Base-by-base conservation (phyloP, 2,329 filamentous ascomycete species). In the Pseudopyrenochaeta lycopersici region DNA sequence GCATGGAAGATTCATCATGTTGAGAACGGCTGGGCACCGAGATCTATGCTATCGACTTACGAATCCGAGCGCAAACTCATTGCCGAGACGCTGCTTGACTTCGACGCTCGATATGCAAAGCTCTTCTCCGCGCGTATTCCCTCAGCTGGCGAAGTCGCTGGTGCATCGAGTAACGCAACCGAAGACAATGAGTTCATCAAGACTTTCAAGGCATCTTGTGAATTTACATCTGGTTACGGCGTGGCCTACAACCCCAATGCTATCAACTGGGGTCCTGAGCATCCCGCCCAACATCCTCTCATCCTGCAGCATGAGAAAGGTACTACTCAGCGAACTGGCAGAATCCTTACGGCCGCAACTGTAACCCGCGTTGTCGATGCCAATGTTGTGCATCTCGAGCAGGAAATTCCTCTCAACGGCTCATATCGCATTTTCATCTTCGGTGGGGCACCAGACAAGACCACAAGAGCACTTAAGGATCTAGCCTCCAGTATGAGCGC, bases 1-100 rank as follows among this genome's bases (percentile, higher is more conserved):
- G 93, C 93, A 7, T 98, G 93, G 93, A 98, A 98, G 80, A 90
- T 97, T 46, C 93, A 97, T 72, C 88, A 90, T 31, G 94, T 97
- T 9, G 92, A 97, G 72, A 83, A 84, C 21, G 92, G 92, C 11
- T 91, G 96, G 63, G 91, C 92, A 1, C 79, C 87, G 27, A 88
- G 90, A 56, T 85, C 85, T 2, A 82, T 95, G 15, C 84, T 98
- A 45, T 85, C 88, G 57, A 95, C 93, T 0, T 98, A 97, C 74
- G 91, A 97, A 77, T 82, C 84, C 2, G 93, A 97, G 77, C 88
- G 93, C 52, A 93, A 91, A 72, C 83, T 89, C 51, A 89, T 96
- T 36, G 94, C 94, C 4, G 90, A 97, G 76, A 90, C 86, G 10
- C 84, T 97, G 0, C 82, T 97, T 11, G 83, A 89, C 71, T 97